Conservation (phyloP, 2,329 filamentous ascomycete species). For the Fusarium piperis region DNA sequence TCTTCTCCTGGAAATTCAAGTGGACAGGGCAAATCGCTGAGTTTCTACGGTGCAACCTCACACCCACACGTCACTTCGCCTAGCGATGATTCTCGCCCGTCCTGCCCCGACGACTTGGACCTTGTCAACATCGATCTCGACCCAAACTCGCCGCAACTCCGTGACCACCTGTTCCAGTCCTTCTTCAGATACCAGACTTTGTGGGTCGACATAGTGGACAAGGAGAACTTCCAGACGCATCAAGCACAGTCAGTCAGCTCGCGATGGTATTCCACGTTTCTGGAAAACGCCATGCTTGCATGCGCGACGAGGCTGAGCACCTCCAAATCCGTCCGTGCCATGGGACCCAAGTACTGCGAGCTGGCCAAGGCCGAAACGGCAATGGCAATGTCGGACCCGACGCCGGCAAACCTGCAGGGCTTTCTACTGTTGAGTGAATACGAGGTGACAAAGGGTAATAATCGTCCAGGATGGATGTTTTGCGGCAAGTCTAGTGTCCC, state of each 20-base stretch:
- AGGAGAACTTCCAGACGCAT: not conserved
- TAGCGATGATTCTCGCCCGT: not conserved
- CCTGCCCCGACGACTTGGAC: not conserved
- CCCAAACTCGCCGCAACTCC: not conserved
- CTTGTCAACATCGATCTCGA: constrained; percentile 12
- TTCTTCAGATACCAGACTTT: constrained; percentile 20
- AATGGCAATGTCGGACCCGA: constrained; percentile 14
- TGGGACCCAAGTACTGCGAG: constrained; percentile 8
- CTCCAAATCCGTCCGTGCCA: constrained; percentile 12
- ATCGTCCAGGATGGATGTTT: constrained; percentile 20
- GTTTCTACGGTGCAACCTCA: constrained; percentile 16
- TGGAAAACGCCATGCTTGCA: constrained; percentile 17
- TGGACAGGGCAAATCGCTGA: not conserved
- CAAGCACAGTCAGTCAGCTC: not conserved
- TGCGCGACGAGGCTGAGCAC: constrained; percentile 13
- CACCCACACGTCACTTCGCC: constrained; percentile 17
- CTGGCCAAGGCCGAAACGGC: constrained; percentile 1
- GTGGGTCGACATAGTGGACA: constrained; percentile 21
- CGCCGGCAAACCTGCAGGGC: constrained; percentile 16
- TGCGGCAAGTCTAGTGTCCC: constrained; percentile 1
- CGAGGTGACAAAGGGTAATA: constrained; percentile 18
- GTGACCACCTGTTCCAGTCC: constrained; percentile 5
- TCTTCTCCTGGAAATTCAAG: not conserved
- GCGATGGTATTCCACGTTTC: constrained; percentile 14
- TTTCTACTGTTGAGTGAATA: constrained; percentile 17